phyloP scores from a whole-genome alignment of 306 rosid species.

The Abrus pulchellus region DNA sequence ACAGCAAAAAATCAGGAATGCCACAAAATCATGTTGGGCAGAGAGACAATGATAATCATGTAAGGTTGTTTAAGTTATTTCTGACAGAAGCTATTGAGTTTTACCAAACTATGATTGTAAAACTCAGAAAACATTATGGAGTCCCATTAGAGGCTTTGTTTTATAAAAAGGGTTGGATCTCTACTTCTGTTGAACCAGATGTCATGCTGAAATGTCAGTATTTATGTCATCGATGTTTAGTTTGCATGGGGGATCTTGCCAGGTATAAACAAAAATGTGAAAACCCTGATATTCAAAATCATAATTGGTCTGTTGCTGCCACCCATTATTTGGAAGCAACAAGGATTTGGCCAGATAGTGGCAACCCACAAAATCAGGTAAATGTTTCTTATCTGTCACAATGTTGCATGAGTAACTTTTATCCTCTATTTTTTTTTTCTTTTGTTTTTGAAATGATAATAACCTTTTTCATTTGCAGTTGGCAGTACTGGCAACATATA shows the following conservation, averaged over 20 bases:
- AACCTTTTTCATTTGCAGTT: constrained; percentile 60
- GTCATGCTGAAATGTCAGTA: constrained; percentile 69
- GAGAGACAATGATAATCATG: constrained; percentile 50
- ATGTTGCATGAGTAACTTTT: constrained; percentile 5
- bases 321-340: constrained; percentile 88
- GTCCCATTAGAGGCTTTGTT: constrained; percentile 68
- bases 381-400: constrained; percentile 10
- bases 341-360: constrained; percentile 93
- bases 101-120: constrained; percentile 73
- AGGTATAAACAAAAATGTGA: constrained; percentile 87
- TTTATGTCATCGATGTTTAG: constrained; percentile 92
- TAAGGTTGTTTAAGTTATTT: constrained; percentile 70
- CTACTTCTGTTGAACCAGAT: constrained; percentile 58
- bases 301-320: constrained; percentile 93
- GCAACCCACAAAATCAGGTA: constrained; percentile 98
- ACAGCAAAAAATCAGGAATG: constrained; percentile 47
- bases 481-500: constrained; percentile 94
- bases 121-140: constrained; percentile 65
- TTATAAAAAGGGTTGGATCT: constrained; percentile 48
- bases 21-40: constrained; percentile 45
- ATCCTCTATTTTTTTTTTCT: background rate
- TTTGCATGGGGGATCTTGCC: constrained; percentile 95
- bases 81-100: constrained; percentile 80
- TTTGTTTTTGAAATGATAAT: constrained; percentile 28
- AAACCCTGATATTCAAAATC: constrained; percentile 62